Evolutionary conservation across 2,329 filamentous ascomycete genomes (phyloP).

Genomic region (Aspergillus tamarii): DNA sequence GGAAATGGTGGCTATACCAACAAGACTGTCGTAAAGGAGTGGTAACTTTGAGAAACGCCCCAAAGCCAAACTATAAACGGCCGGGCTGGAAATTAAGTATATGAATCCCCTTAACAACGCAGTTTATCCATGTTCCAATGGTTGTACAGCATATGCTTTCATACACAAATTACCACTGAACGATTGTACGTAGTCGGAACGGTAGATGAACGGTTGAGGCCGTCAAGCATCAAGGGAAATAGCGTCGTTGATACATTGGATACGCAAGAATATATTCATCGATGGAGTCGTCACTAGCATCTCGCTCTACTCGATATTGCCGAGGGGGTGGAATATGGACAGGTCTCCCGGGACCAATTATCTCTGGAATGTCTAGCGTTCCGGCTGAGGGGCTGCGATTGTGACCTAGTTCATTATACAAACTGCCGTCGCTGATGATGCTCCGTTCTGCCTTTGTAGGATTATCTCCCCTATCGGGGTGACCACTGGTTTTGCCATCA

Average conservation of each 20-base stretch:
- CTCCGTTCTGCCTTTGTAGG: constrained; percentile 25
- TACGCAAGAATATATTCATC: constrained; percentile 27
- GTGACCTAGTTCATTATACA: constrained; percentile 25
- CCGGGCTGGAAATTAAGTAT: neutral
- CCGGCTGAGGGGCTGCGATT: constrained; percentile 23
- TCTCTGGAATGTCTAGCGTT: constrained; percentile 23
- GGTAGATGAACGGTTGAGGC: neutral
- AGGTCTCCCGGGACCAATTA: constrained; percentile 21
- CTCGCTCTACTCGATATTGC: constrained; percentile 15
- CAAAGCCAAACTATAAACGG: neutral
- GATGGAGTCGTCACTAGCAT: constrained; percentile 25
- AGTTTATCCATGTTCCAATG: neutral
- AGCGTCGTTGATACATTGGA: constrained; percentile 20
- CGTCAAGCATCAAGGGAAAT: constrained; percentile 18
- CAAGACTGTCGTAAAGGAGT: neutral
- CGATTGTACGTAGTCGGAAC: neutral
- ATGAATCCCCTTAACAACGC: neutral
- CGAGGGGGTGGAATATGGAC: constrained; percentile 6
- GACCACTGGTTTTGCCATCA: constrained; percentile 31
- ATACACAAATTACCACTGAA: neutral
- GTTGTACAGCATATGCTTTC: constrained; percentile 3
- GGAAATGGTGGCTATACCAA: neutral
- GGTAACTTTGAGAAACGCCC: neutral
- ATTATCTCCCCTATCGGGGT: constrained; percentile 29
- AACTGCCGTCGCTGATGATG: constrained; percentile 22